phyloP scores from a whole-genome alignment of 495 filamentous ascomycete species.

The Lasiosphaeris hirsuta region DNA sequence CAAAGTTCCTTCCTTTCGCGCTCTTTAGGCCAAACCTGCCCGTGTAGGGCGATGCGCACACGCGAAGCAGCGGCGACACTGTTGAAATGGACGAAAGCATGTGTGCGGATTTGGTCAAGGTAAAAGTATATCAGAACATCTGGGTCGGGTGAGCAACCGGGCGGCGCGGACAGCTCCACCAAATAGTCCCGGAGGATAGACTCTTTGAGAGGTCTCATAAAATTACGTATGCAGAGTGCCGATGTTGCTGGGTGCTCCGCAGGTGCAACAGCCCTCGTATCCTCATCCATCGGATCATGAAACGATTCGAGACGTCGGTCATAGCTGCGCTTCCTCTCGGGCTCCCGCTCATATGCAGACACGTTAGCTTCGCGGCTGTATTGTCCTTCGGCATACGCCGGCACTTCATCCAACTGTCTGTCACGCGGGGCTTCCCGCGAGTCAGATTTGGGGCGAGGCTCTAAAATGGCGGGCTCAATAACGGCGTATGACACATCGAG shows the following conservation, averaged over 20 bases:
- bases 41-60: constrained; percentile 74
- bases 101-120: constrained; percentile 80
- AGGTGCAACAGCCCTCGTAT: constrained; percentile 51
- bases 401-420: neutral
- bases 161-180: constrained; percentile 59
- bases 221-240: constrained; percentile 84
- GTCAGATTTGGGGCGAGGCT: neutral
- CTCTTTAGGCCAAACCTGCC: constrained; percentile 81
- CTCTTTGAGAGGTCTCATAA: constrained; percentile 82
- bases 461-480: constrained; percentile 4
- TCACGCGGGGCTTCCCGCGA: neutral
- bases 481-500: constrained; percentile 14
- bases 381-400: no score
- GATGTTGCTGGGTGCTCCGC: constrained; percentile 79
- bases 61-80: constrained; percentile 68
- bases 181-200: constrained; percentile 63
- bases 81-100: constrained; percentile 74
- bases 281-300: constrained; percentile 20
- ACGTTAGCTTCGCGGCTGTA: no score
- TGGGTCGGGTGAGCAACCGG: constrained; percentile 45
- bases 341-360: neutral
- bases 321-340: neutral
- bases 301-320: neutral
- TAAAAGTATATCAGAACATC: constrained; percentile 64
- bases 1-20: constrained; percentile 78